These are phyloP conservation scores for Amanita brunnescens DNA, from an alignment of 768 basidiomycete species.

Conservation along the genomic window DNA sequence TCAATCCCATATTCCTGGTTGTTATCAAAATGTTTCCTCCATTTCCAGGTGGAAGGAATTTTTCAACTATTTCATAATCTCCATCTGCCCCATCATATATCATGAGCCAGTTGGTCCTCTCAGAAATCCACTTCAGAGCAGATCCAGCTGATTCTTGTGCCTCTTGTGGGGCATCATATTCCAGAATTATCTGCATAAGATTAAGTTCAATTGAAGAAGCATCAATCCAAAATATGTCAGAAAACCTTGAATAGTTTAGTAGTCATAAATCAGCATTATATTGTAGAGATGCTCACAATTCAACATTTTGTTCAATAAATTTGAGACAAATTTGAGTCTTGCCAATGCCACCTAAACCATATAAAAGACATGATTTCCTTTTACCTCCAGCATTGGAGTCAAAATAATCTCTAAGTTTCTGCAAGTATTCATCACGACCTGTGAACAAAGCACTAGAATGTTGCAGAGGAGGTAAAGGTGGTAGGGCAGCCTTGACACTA, in stretches of 20 bases:
- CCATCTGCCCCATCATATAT: slow-evolving; percentile 11
- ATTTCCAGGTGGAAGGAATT: slow-evolving; percentile 3
- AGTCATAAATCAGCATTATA: slow-evolving; percentile 10
- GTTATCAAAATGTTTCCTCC: slow-evolving; percentile 11
- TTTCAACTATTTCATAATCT: slow-evolving; percentile 1
- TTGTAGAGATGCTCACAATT: slow-evolving; percentile 9
- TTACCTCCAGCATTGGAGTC: background rate
- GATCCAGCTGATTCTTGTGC: background rate
- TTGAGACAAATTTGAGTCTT: background rate
- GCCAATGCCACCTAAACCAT: background rate
- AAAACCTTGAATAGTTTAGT: slow-evolving; percentile 7
- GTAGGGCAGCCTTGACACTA: no score
- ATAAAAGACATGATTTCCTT: slow-evolving; percentile 7
- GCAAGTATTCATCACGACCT: slow-evolving; percentile 8
- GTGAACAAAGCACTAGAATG: background rate
- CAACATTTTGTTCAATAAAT: background rate
- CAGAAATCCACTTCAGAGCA: slow-evolving; percentile 10
- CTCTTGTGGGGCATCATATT: background rate
- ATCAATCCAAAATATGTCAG: slow-evolving; percentile 16
- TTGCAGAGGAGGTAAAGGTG: background rate
- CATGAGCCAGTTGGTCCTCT: slow-evolving; percentile 11
- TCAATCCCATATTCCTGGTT: slow-evolving; percentile 9
- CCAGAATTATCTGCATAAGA: slow-evolving; percentile 4
- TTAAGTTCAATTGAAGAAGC: slow-evolving; percentile 9
- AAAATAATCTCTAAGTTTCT: slow-evolving; percentile 10